phyloP scores from a whole-genome alignment of 345 rosid genomes.

The Eucalyptus camaldulensis region DNA sequence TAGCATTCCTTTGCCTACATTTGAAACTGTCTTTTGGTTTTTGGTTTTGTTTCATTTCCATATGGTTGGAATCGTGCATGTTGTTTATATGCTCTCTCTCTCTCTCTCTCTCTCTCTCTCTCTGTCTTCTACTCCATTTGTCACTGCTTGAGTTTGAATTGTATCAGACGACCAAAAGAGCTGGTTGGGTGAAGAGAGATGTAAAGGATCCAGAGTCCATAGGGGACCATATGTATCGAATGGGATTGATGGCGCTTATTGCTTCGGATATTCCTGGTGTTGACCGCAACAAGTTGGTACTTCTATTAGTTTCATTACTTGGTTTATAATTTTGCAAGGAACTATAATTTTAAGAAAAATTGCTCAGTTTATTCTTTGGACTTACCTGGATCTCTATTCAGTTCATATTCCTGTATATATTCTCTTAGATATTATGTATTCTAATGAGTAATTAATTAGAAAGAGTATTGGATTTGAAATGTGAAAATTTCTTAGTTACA shows the following conservation, averaged over 20 bases:
- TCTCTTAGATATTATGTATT: neutral
- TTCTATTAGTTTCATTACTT: neutral
- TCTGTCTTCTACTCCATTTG: neutral
- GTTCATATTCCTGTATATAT: neutral
- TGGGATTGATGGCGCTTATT: conserved; percentile 87
- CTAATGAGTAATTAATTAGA: neutral
- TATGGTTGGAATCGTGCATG: neutral
- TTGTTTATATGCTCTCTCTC: neutral
- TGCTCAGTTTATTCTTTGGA: neutral
- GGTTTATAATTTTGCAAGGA: neutral
- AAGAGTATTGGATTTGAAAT: neutral
- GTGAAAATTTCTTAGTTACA: neutral
- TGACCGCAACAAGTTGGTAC: conserved; percentile 63
- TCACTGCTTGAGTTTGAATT: neutral
- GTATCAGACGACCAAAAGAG: conserved; percentile 73
- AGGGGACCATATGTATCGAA: conserved; percentile 92
- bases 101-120: neutral
- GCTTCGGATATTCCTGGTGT: conserved; percentile 75
- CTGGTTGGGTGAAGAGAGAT: conserved; percentile 82
- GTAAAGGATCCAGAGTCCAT: conserved; percentile 75
- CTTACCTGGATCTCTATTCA: neutral
- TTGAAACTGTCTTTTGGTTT: neutral
- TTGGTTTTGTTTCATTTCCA: neutral
- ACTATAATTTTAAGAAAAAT: neutral
- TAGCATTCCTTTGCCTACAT: neutral